Conservation (phyloP, 306 rosid species). For the Cucumis melo region DNA sequence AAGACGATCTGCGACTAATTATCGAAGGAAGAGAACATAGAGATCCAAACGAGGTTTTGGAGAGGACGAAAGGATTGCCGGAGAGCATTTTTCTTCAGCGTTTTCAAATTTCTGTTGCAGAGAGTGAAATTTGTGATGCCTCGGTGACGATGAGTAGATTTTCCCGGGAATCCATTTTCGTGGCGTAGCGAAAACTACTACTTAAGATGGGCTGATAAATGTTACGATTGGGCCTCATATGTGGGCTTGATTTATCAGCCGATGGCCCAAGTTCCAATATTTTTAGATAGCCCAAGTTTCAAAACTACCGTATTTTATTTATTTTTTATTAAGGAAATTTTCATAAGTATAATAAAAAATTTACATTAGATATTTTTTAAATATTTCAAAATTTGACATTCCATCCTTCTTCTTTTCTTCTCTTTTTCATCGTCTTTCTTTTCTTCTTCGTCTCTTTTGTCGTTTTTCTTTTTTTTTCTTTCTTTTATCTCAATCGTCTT, state of each 20-base stretch:
- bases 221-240: neutral
- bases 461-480: too few relatives aligned
- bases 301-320: too few relatives aligned
- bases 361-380: too few relatives aligned
- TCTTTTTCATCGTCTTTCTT: too few relatives aligned
- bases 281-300: too few relatives aligned
- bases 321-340: too few relatives aligned
- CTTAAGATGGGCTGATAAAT: neutral
- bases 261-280: too few relatives aligned
- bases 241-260: neutral
- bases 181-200: neutral
- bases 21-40: neutral
- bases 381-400: too few relatives aligned
- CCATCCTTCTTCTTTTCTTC: too few relatives aligned
- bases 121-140: neutral
- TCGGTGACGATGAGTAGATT: neutral
- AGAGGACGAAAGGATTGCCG: neutral
- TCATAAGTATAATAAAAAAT: too few relatives aligned
- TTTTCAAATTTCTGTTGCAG: neutral
- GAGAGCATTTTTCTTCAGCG: neutral
- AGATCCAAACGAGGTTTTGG: slow-evolving; percentile 2
- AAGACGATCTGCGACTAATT: slow-evolving; percentile 9
- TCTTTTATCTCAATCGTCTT: too few relatives aligned
- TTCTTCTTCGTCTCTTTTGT: too few relatives aligned
- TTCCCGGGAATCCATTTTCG: slow-evolving; percentile 1